Evolutionary conservation across 768 basidiomycete species (phyloP), one percentile per base, ranked within the genome.

Genomic region (Phlegmacium glaucopus): DNA sequence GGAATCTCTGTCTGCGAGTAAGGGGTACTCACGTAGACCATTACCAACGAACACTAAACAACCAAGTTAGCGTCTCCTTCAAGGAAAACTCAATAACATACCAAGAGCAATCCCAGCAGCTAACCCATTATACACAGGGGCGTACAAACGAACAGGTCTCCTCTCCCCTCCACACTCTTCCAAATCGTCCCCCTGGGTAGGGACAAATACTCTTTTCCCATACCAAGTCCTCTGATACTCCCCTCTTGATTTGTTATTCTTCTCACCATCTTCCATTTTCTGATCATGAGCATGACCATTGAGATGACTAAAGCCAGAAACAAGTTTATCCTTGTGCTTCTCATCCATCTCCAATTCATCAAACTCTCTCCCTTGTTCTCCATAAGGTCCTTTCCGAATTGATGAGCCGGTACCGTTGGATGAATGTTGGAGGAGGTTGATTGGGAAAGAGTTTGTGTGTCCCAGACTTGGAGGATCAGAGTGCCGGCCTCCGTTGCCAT

Each of bases 41-140:
- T 79, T 83, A 0, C 82, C 80, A 10, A 85, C 72, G 57, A 87
- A 87, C 29, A 83, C 79, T 70, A 75, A 47, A 4, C 68, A 22
- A 48, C 7, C 62, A 72, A 54, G 77, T 72, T 26, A 69, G 58
- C 39, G 72, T 46, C 15, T 28, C 5, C 16, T 28, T 51, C 39
- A 34, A 63, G 27, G 61, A 72, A 32, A n/a, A 4, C 69, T 65
- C 51, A 70, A 68, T 49, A 50, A 78, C 55, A 61, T 37, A 52
- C 82, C 65, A 32, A 89, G 57, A 0, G 82, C 78, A 13, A 79
- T 60, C 0, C 77, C 87, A 0, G 86, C 71, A 55, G 76, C 65
- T 4, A 72, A 43, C 2, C 88, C 88, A 47, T 81, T 80, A 63
- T 89, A 90, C 4, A 86, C 40, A 5, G 88, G 85, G 0, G 87